A percentile compares a stretch with the other conserved stretches of the same genome.
These are phyloP conservation scores for Erythrophleum fordii DNA, from an alignment of 306 rosid genomes.

Conservation along the genomic window DNA sequence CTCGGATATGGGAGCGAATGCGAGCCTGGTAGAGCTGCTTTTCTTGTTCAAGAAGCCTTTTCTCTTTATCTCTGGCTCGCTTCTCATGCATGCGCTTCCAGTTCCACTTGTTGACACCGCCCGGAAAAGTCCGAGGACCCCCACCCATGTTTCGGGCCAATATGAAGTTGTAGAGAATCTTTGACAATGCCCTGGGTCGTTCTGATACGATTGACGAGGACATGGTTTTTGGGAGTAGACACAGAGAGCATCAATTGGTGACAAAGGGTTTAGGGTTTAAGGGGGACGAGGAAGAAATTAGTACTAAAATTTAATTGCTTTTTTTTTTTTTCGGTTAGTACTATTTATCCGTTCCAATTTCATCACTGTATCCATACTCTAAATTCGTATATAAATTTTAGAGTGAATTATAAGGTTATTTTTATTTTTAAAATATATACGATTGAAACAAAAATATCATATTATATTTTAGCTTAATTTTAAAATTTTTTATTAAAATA, in stretches of 20 bases:
- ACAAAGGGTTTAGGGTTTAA: constrained; percentile 42
- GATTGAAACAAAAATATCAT: too few relatives aligned
- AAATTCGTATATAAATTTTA: too few relatives aligned
- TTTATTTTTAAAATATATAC: too few relatives aligned
- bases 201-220: constrained; percentile 48
- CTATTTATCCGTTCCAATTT: too few relatives aligned
- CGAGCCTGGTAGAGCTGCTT: constrained; percentile 88
- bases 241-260: background rate
- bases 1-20: constrained; percentile 83
- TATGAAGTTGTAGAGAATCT: constrained; percentile 44
- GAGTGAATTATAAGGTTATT: too few relatives aligned
- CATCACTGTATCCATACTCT: too few relatives aligned
- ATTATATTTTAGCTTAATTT: too few relatives aligned
- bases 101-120: constrained; percentile 91
- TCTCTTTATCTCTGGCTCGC: constrained; percentile 75
- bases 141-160: constrained; percentile 81
- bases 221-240: constrained; percentile 42
- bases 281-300: background rate
- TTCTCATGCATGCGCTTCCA: constrained; percentile 99
- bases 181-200: constrained; percentile 46
- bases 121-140: constrained; percentile 93
- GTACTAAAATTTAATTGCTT: background rate
- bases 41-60: constrained; percentile 72
- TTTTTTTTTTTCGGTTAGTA: too few relatives aligned
- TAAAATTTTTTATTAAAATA: too few relatives aligned